phyloP scores from a whole-genome alignment of 129 eudicot genomes.

The Pseudognaphalium luteoalbum region DNA sequence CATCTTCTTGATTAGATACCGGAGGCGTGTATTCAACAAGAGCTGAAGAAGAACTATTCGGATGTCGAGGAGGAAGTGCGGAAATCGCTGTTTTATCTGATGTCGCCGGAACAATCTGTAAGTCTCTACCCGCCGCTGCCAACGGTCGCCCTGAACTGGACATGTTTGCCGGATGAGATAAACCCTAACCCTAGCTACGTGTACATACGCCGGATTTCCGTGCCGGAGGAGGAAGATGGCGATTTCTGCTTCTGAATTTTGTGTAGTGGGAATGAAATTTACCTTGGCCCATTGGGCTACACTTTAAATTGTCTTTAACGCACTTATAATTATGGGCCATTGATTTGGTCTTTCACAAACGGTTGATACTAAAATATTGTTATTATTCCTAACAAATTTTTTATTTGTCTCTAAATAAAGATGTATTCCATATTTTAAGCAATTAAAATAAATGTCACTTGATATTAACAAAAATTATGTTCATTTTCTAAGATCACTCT shows the following conservation, averaged over 20 bases:
- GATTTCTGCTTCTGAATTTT: neutral
- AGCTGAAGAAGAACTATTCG: constrained; percentile 55
- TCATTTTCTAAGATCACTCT: too few relatives aligned
- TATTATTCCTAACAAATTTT: too few relatives aligned
- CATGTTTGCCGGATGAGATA: constrained; percentile 14
- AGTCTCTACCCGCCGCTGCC: constrained; percentile 39
- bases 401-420: too few relatives aligned
- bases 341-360: neutral
- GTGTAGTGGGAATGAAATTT: neutral
- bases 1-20: constrained; percentile 62
- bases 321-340: neutral
- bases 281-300: constrained; percentile 19
- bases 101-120: constrained; percentile 65
- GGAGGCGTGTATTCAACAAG: constrained; percentile 79
- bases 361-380: too few relatives aligned
- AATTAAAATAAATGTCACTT: too few relatives aligned
- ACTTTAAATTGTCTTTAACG: too few relatives aligned
- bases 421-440: too few relatives aligned
- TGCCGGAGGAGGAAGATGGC: constrained; percentile 31
- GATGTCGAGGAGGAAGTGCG: constrained; percentile 69
- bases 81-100: constrained; percentile 40
- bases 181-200: constrained; percentile 10
- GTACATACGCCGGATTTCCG: constrained; percentile 25
- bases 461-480: too few relatives aligned
- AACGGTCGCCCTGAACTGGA: constrained; percentile 45